These are phyloP conservation scores for Aphanomyces euteiches DNA, from an alignment of 352 stramenopile species.

Conservation along the genomic window DNA sequence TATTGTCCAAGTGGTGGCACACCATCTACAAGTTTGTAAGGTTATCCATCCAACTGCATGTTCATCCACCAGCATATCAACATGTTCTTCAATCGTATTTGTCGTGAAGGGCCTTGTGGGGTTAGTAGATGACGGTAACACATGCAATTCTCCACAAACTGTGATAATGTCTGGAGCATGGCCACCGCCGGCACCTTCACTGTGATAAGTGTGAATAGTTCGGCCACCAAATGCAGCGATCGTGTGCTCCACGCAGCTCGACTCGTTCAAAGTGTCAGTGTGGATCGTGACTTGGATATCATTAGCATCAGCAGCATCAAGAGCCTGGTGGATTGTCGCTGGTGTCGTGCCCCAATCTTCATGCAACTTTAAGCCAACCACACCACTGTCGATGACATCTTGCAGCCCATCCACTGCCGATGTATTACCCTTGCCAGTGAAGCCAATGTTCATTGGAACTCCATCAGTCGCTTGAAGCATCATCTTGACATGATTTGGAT, in stretches of 20 bases:
- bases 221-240: conserved; percentile 93
- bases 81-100: conserved; percentile 98
- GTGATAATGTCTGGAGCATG: conserved; percentile 98
- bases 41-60: background rate
- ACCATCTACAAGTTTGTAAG: conserved; percentile 77
- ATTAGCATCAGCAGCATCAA: conserved; percentile 87
- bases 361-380: conserved; percentile 95
- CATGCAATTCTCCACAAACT: conserved; percentile 90
- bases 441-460: conserved; percentile 95
- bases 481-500: conserved; percentile 91
- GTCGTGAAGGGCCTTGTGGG: conserved; percentile 94
- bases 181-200: conserved; percentile 89
- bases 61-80: conserved; percentile 91
- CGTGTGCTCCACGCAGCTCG: conserved; percentile 92
- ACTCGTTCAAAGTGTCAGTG: conserved; percentile 98
- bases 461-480: conserved; percentile 94
- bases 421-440: conserved; percentile 96
- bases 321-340: conserved; percentile 90
- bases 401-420: conserved; percentile 77
- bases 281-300: conserved; percentile 97
- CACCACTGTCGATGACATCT: conserved; percentile 88
- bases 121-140: conserved; percentile 96
- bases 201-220: conserved; percentile 97
- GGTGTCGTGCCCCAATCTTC: conserved; percentile 98
- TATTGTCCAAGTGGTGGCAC: conserved; percentile 96